Evolutionary conservation across 2,329 filamentous ascomycete species (phyloP), one percentile per base, ranked within the genome.

Genomic region (Aureobasidium zeae): DNA sequence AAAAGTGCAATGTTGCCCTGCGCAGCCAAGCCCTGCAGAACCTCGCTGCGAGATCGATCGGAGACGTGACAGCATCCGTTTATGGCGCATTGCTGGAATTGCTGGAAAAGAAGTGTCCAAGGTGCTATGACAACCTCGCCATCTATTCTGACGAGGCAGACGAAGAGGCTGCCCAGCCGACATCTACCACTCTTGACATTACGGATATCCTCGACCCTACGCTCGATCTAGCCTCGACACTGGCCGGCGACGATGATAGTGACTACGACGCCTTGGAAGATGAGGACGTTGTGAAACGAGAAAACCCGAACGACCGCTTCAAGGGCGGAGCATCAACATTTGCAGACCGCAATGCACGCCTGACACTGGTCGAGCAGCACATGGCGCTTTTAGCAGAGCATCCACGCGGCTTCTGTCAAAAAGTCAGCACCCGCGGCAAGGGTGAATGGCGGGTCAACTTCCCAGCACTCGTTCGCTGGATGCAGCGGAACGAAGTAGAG

Each of bases 371-470:
- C 59, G 76, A 83, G 44, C 77, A 81, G 48, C 85, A 91, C 59
- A 73, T 89, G n/a, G 64, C 79, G 3, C 63, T 88, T 1, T 71
- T 93, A 6, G 71, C 79, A 11, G 79, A 85, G 54, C 81, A 84
- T 63, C 73, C 76, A 48, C 70, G 77, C 61, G 66, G 71, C 1
- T 88, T 91, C 52, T 68, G 86, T 39, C 74, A 76, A 15, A 80
- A 82, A 57, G 77, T 77, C 51, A 79, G 81, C 17, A 70, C 65
- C 30, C 65, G 70, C 25, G 77, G 76, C 22, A 72, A 75, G 17
- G 79, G 81, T 22, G 79, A 84, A 55, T 98, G 87, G 85, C 81
- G 79, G 0, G 77, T 96, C 4, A 81, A 94, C 55, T 94, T 91
- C 57, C 71, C 76, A n/a, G 71, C 74, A 7, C 70, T 96, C 3